phyloP scores from a whole-genome alignment of 805 yeast species.

The Candida xiaguanensis region DNA sequence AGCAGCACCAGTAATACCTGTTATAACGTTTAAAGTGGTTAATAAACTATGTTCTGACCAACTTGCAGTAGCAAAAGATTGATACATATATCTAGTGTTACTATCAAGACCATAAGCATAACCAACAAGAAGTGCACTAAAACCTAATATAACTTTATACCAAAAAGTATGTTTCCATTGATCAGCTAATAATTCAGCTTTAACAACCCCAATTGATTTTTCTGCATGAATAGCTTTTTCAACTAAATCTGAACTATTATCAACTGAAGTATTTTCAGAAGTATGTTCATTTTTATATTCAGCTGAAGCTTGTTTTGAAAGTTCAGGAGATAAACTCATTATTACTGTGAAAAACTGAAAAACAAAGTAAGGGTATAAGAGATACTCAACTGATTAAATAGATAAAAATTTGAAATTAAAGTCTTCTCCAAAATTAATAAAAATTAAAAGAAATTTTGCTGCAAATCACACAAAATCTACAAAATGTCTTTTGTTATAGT shows the following conservation, averaged over 20 bases:
- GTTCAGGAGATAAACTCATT: constrained; percentile 1
- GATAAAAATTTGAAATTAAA: constrained; percentile 2
- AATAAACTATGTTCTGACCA: constrained; percentile 52
- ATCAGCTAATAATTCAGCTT: constrained; percentile 50
- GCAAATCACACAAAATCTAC: not conserved
- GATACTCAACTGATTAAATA: constrained; percentile 5
- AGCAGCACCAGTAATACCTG: constrained; percentile 61
- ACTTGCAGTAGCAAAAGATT: constrained; percentile 50
- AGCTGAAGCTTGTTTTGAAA: not conserved
- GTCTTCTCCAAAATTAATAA: not conserved
- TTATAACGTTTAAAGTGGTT: constrained; percentile 57
- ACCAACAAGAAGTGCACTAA: constrained; percentile 50
- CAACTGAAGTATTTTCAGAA: not conserved
- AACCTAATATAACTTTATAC: constrained; percentile 39
- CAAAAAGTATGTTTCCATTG: constrained; percentile 39
- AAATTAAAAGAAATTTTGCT: constrained; percentile 1
- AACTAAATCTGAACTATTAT: constrained; percentile 1
- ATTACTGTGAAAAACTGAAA: not conserved
- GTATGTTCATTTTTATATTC: constrained; percentile 3
- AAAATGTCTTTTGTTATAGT: not conserved
- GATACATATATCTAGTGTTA: constrained; percentile 41
- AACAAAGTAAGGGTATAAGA: not conserved
- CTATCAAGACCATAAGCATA: constrained; percentile 61
- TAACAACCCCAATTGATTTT: constrained; percentile 50
- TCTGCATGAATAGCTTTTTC: constrained; percentile 9